These are phyloP conservation scores for Lipomyces spencermartinsiae DNA, from an alignment of 805 yeast genomes.

Conservation along the genomic window DNA sequence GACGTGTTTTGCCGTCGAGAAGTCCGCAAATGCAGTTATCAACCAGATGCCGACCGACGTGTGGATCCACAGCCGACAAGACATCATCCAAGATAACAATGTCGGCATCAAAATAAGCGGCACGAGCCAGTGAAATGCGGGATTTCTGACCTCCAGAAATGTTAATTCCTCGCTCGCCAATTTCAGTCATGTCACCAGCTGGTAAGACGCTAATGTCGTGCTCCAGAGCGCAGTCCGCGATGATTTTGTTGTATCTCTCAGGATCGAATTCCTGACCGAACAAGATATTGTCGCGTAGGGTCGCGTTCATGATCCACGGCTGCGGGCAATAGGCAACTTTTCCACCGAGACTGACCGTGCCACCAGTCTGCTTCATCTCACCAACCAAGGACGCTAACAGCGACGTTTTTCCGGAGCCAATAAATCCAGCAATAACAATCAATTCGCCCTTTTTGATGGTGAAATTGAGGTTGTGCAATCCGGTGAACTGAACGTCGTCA, in stretches of 20 bases:
- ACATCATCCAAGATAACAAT: constrained; percentile 79
- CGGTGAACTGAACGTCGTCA: constrained; percentile 13
- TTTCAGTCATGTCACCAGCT: constrained; percentile 80
- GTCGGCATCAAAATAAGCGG: constrained; percentile 72
- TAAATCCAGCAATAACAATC: constrained; percentile 75
- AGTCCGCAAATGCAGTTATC: constrained; percentile 68
- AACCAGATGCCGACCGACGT: constrained; percentile 80
- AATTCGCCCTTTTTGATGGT: constrained; percentile 68
- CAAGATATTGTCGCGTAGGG: constrained; percentile 73
- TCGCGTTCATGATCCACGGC: constrained; percentile 86
- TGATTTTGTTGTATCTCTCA: constrained; percentile 57
- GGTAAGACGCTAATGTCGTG: constrained; percentile 70
- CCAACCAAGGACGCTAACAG: constrained; percentile 75
- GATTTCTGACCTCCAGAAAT: constrained; percentile 93
- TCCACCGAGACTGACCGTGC: constrained; percentile 62
- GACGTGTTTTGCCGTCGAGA: constrained; percentile 64
- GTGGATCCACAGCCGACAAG: constrained; percentile 85
- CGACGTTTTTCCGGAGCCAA: constrained; percentile 84
- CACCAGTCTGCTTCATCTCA: constrained; percentile 63
- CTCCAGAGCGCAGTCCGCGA: constrained; percentile 69
- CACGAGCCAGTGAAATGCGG: constrained; percentile 80
- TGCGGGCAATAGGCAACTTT: constrained; percentile 61
- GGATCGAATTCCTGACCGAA: constrained; percentile 67
- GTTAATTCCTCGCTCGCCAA: constrained; percentile 89
- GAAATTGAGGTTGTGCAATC: constrained; percentile 57